Conservation (phyloP, 1,284 basidiomycete species). For the Cutaneotrichosporon cavernicola region DNA sequence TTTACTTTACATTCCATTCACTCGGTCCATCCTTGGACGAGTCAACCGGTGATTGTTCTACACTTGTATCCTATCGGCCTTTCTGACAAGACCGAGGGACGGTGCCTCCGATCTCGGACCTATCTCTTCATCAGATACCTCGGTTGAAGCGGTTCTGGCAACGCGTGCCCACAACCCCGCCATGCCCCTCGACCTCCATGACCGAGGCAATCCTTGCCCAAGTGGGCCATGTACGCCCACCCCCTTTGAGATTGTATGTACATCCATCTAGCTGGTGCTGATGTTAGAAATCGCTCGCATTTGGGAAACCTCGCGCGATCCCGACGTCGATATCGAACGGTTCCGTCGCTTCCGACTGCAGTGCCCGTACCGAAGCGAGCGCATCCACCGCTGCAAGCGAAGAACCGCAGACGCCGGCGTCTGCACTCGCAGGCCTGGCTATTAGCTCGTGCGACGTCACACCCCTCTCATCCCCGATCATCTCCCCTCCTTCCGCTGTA, state of each 20-base stretch:
- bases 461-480: constrained; percentile 1
- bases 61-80: no score
- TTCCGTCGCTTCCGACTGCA: not conserved
- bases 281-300: constrained; percentile 8
- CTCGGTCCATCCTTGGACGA: no score
- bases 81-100: not conserved
- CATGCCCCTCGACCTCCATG: not conserved
- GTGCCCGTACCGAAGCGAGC: not conserved
- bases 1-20: no score
- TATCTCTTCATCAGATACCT: not conserved
- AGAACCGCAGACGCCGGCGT: constrained; percentile 12
- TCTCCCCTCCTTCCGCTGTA: constrained; percentile 1
- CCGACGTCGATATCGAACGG: not conserved
- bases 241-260: constrained; percentile 13
- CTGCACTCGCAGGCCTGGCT: constrained; percentile 7
- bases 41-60: no score
- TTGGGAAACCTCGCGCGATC: not conserved
- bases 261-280: no score
- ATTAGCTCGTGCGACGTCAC: constrained; percentile 6
- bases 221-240: constrained; percentile 17
- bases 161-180: constrained; percentile 12
- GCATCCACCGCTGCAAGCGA: constrained; percentile 1
- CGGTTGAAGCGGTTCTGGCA: not conserved
- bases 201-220: no score
- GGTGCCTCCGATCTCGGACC: not conserved